Base-by-base conservation (phyloP, 257 asterid genomes). In the Penstemon eatonii region DNA sequence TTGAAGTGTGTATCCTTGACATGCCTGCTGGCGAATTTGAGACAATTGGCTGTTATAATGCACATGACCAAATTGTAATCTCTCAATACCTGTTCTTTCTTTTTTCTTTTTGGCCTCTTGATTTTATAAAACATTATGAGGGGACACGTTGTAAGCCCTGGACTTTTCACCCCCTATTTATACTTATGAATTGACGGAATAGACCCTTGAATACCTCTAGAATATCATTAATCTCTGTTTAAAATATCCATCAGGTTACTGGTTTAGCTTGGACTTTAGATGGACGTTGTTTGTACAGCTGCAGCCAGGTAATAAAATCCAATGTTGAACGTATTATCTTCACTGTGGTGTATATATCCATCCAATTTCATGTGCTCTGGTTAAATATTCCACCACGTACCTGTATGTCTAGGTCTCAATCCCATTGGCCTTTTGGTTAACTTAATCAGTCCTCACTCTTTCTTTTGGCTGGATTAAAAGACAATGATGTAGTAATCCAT, bases 211-310 rank as follows among this genome's bases (percentile, higher is more conserved):
- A 15, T 15, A 15, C 18, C 18, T 15, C 63, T 56, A 41, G 40
- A 59, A 41, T 39, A 56, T 55, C 36, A 55, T 64, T 77, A 63
- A 82, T 54, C 53, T 7, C 9, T 59, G 72, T 69, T 49, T n/a
- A 41, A 13, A 74, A 63, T 52, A 55, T 67, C 75, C 18, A 58
- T 69, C 82, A 92, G 98, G 89, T 93, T 65, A 84, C 92, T 45
- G 99, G 97, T 67, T 79, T 94, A 80, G 85, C 91, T 73, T 94
- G 97, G 97, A 96, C 89, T 63, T 91, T 89, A 63, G 87, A 76
- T 67, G 96, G 96, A 59, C 77, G 77, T 41, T 90, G 92, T 79
- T 76, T 94, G 76, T 94, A 91, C 84, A 94, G 96, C 83, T 91
- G 97, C 87, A 80, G 99, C 84, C 97, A 89, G 97, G 98, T 92